Evolutionary conservation across 2,329 filamentous ascomycete species (phyloP), one percentile per base, ranked within the genome.

Genomic region (Beauveria asiatica): DNA sequence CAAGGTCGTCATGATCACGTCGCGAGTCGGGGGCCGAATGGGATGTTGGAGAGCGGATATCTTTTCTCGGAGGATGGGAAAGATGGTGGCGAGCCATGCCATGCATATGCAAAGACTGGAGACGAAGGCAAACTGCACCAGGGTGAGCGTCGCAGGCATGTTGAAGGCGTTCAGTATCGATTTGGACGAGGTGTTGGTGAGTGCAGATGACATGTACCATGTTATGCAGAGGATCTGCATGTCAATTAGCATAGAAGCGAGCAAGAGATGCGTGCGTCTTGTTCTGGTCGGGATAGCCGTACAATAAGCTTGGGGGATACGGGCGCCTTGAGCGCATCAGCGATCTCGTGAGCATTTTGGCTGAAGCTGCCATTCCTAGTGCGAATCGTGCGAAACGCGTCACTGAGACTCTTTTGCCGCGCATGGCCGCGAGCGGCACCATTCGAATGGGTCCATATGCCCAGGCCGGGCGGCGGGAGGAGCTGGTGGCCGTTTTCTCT

Each of bases 161-260:
- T 90, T 86, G 65, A 97, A 90, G 48, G 90, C 89, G 66, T 91
- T 97, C 63, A 97, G 80, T 69, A 99, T 99, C 19, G 93, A 90
- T 76, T 99, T 99, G 57, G 94, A 97, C 25, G 94, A 97, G 2
- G 94, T 97, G 72, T 97, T 99, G 63, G 94, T 97, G 67, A 97
- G 79, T 64, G 95, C 94, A 48, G 93, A 97, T 25, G 92, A 96
- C 72, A 89, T 83, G 78, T 97, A 99, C 94, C 94, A 97, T 70
- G 93, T 76, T 61, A 92, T 77, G 75, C 93, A 97, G 53, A 97
- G 85, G 55, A 83, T 75, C 93, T 97, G 25, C 3, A 21, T n/a
- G 10, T 13, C 17, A 41, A 59, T 61, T 58, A 57, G 54, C 41
- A 57, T 64, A 59, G 51, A 39, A 61, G 52, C 49, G 62, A 39